Evolutionary conservation across 2,329 filamentous ascomycete genomes (phyloP).

Genomic region (Beauveria sp.): DNA sequence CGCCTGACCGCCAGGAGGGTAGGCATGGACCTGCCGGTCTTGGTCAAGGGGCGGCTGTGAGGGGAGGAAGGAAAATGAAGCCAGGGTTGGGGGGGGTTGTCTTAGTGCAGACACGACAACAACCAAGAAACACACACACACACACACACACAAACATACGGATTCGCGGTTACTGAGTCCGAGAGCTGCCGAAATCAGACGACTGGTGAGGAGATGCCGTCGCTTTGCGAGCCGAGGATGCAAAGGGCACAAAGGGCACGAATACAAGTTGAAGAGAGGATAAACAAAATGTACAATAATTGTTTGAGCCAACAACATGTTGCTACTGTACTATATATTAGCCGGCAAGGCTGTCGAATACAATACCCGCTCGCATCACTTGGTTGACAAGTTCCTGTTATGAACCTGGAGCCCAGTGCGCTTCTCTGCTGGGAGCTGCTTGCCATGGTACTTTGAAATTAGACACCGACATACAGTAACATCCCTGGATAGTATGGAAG

Average conservation of each 20-base stretch:
- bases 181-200: no score
- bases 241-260: neutral
- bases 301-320: neutral
- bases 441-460: no score
- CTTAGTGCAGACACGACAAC: no score
- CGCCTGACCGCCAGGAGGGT: slow-evolving; percentile 77
- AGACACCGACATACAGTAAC: neutral
- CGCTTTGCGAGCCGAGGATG: neutral
- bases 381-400: neutral
- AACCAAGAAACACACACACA: neutral
- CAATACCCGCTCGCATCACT: slow-evolving; percentile 1
- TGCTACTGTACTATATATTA: slow-evolving; percentile 6
- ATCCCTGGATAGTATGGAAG: neutral
- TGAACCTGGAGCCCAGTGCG: neutral
- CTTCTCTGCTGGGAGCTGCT: neutral
- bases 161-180: neutral
- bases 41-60: slow-evolving; percentile 30
- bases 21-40: slow-evolving; percentile 77
- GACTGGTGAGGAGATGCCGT: neutral
- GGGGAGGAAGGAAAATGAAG: neutral
- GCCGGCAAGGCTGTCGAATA: neutral
- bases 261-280: neutral
- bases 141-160: neutral
- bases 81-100: no score
- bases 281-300: neutral